phyloP scores from a whole-genome alignment of 2,329 filamentous ascomycete species.

The Aphanoascus verrucosus region DNA sequence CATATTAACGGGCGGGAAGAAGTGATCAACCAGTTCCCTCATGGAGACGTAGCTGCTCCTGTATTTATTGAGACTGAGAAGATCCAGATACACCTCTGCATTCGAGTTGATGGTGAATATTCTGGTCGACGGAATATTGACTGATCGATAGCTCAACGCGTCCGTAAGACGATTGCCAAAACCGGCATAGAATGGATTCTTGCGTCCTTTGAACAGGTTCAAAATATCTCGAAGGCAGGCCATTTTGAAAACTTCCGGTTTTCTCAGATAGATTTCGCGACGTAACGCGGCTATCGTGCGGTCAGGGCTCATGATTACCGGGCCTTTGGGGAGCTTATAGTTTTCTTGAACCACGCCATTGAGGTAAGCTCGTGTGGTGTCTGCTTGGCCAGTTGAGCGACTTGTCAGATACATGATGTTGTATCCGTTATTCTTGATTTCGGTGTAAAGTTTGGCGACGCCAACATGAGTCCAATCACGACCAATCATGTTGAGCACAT shows the following conservation, averaged over 20 bases:
- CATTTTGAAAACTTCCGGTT: slow-evolving; percentile 99
- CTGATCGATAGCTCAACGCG: slow-evolving; percentile 86
- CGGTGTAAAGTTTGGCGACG: slow-evolving; percentile 92
- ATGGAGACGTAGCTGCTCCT: slow-evolving; percentile 96
- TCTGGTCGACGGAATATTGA: slow-evolving; percentile 84
- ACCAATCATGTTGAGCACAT: slow-evolving; percentile 92
- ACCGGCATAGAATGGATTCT: slow-evolving; percentile 86
- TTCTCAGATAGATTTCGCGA: slow-evolving; percentile 85
- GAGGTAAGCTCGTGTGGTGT: slow-evolving; percentile 79
- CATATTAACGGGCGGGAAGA: slow-evolving; percentile 84
- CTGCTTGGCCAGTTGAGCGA: slow-evolving; percentile 84
- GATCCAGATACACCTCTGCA: slow-evolving; percentile 83
- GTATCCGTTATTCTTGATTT: slow-evolving; percentile 91
- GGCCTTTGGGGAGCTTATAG: slow-evolving; percentile 74
- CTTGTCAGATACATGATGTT: slow-evolving; percentile 98
- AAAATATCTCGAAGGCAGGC: slow-evolving; percentile 90
- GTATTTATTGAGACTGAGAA: slow-evolving; percentile 83
- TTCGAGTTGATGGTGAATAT: slow-evolving; percentile 99
- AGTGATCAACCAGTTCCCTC: slow-evolving; percentile 94
- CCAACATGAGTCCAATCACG: slow-evolving; percentile 96
- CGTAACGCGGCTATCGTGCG: slow-evolving; percentile 86
- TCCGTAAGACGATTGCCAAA: slow-evolving; percentile 96
- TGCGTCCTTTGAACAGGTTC: slow-evolving; percentile 65
- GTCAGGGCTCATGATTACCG: slow-evolving; percentile 90
- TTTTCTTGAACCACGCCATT: slow-evolving; percentile 81